Base-by-base conservation (phyloP, 169 alveolate genomes). In the Plasmodium sp. region DNA sequence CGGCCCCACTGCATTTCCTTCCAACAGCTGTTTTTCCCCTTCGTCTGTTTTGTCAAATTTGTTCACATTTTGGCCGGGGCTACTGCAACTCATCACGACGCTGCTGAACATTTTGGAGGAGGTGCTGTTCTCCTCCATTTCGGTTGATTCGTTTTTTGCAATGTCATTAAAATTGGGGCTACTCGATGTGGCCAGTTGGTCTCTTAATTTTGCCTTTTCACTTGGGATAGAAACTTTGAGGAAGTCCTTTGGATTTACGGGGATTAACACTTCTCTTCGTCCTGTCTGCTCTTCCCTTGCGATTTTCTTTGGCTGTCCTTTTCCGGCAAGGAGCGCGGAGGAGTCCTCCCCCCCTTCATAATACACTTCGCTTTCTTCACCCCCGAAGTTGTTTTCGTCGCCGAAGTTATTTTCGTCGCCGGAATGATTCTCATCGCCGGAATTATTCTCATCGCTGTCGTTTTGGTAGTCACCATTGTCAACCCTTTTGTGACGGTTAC, bases 291-390 rank as follows among this genome's bases (percentile, higher is more conserved):
- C 34, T 67, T 27, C 39, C 18, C 18, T 22, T 67, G 5, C 43
- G 0, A 22, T 27, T 67, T 67, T 67, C 14, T 22, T 22, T 31
- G 75, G 34, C 31, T 39, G 41, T 14, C 45, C n/a, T 67, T 67
- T 67, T 22, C 14, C 43, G 3, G 33, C 27, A 9, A 67, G 14
- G 33, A 5, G 77, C 6, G n/a, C 10, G 4, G 77, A 67, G 43
- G 39, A 71, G 22, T 12, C 71, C 79, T 86, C 71, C 12, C 72
- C 62, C 67, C 67, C 81, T 39, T 31, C 16, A 41, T 34, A 77
- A 85, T 58, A 85, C n/a, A 85, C 36, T 18, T 33, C 33, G 45
- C 81, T 85, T 36, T 71, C 45, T 6, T 45, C n/a, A 41, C 75
- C 72, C 12, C n/a, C 14, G 34, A 43, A 75, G 3, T 22, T 22